Percentiles rank a stretch among this genome's conserved stretches.
These are phyloP conservation scores for Fusarium scirpi DNA, from an alignment of 2,329 filamentous ascomycete species.

Conservation along the genomic window DNA sequence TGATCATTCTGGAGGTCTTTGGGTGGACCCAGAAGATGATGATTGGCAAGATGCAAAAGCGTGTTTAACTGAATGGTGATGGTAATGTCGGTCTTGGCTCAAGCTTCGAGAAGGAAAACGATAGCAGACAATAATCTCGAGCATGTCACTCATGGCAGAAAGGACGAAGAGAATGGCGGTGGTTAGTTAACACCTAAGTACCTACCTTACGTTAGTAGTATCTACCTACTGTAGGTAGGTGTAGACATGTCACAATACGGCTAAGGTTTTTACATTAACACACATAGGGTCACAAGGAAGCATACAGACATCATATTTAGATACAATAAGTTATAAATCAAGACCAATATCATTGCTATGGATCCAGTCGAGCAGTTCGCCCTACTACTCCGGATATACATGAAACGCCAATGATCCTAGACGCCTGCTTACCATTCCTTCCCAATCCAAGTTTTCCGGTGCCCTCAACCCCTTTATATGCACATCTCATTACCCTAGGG, in stretches of 20 bases:
- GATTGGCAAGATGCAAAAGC: not conserved
- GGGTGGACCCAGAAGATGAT: not conserved
- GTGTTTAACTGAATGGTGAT: not conserved
- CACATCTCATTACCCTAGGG: slow-evolving; percentile 39
- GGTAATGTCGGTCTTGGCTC: not conserved
- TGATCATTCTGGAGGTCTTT: not conserved
- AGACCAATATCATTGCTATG: slow-evolving; percentile 43
- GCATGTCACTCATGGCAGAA: not conserved
- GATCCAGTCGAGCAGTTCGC: slow-evolving; percentile 40
- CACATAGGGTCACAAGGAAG: not conserved
- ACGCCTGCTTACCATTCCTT: slow-evolving; percentile 34
- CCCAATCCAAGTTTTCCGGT: slow-evolving; percentile 30
- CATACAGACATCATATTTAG: not conserved
- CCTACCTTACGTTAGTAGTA: not conserved
- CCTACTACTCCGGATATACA: slow-evolving; percentile 44
- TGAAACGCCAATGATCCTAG: slow-evolving; percentile 39
- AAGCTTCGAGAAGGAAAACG: not conserved
- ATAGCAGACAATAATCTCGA: not conserved
- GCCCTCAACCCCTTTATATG: slow-evolving; percentile 32
- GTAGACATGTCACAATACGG: not conserved
- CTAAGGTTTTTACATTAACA: not conserved
- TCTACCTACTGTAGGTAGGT: not conserved
- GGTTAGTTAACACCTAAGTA: not conserved
- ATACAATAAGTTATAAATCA: slow-evolving; percentile 8
- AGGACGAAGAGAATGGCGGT: not conserved